These are phyloP conservation scores for Pichia paraexigua DNA, from an alignment of 805 yeast genomes.

Conservation along the genomic window DNA sequence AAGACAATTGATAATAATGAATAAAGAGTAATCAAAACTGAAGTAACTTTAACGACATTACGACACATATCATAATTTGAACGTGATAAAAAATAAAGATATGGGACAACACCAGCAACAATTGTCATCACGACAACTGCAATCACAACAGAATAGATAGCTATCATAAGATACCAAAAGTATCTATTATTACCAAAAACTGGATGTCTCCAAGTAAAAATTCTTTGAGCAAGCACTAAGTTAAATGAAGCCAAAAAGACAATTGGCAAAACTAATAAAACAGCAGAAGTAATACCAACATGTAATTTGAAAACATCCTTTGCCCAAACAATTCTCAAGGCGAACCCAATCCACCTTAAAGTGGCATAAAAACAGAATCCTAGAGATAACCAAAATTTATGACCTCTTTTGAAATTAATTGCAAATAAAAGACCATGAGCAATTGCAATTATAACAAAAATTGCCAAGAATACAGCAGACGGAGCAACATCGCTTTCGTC, in stretches of 20 bases:
- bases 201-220: conserved; percentile 74
- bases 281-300: conserved; percentile 49
- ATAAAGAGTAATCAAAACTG: conserved; percentile 40
- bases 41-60: conserved; percentile 45
- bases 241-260: conserved; percentile 53
- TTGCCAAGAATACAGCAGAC: conserved; percentile 45
- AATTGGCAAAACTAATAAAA: conserved; percentile 49
- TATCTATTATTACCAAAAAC: conserved; percentile 47
- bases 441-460: conserved; percentile 41
- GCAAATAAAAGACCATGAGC: conserved; percentile 41
- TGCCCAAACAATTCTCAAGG: conserved; percentile 53
- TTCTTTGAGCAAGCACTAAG: conserved; percentile 60
- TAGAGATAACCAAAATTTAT: conserved; percentile 48
- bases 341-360: conserved; percentile 51
- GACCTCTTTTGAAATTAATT: conserved; percentile 46
- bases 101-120: conserved; percentile 54
- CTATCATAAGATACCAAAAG: conserved; percentile 45
- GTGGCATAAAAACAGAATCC: conserved; percentile 47
- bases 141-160: conserved; percentile 44
- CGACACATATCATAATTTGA: conserved; percentile 41
- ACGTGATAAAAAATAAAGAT: conserved; percentile 43
- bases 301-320: conserved; percentile 37
- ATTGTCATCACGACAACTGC: conserved; percentile 63
- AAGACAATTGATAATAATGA: conserved; percentile 45
- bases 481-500: conserved; percentile 48